Evolutionary conservation across 176 grass and related monocot species (phyloP).

Genomic region (Luzula sylvatica): DNA sequence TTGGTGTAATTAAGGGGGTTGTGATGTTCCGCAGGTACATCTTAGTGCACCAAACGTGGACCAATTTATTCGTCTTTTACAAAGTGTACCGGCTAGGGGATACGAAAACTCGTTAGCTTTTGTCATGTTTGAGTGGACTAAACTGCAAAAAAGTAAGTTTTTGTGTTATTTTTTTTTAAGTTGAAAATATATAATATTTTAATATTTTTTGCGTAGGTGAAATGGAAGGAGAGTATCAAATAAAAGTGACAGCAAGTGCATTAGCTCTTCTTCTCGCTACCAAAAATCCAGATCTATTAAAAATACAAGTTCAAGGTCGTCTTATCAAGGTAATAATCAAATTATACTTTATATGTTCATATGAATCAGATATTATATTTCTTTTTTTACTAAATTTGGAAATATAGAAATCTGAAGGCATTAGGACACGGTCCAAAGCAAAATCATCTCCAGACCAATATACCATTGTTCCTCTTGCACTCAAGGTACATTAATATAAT

Average conservation of each 20-base stretch:
- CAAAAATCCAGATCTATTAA: conserved; percentile 52
- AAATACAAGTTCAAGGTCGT: conserved; percentile 80
- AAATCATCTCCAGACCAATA: conserved; percentile 61
- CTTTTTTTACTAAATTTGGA: background rate
- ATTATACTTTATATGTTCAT: conserved; percentile 12
- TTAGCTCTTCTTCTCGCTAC: conserved; percentile 76
- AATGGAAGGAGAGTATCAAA: conserved; percentile 95
- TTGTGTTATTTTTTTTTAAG: background rate
- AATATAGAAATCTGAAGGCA: conserved; percentile 52
- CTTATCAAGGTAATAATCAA: conserved; percentile 66
- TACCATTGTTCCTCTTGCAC: conserved; percentile 62
- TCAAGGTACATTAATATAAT: conserved; percentile 49
- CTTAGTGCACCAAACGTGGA: conserved; percentile 75
- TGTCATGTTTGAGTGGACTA: conserved; percentile 95
- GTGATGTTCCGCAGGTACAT: conserved; percentile 65
- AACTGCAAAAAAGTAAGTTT: conserved; percentile 58
- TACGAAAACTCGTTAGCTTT: conserved; percentile 54
- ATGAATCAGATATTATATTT: too few species aligned
- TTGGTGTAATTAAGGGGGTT: too few species aligned
- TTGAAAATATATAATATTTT: background rate
- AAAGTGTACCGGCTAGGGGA: conserved; percentile 60
- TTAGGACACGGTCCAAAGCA: conserved; percentile 84
- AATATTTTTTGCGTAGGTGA: conserved; percentile 44
- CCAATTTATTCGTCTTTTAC: conserved; percentile 79
- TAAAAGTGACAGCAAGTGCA: conserved; percentile 90